Conservation (phyloP, 1,284 basidiomycete species). For the Polyporus tsugae region DNA sequence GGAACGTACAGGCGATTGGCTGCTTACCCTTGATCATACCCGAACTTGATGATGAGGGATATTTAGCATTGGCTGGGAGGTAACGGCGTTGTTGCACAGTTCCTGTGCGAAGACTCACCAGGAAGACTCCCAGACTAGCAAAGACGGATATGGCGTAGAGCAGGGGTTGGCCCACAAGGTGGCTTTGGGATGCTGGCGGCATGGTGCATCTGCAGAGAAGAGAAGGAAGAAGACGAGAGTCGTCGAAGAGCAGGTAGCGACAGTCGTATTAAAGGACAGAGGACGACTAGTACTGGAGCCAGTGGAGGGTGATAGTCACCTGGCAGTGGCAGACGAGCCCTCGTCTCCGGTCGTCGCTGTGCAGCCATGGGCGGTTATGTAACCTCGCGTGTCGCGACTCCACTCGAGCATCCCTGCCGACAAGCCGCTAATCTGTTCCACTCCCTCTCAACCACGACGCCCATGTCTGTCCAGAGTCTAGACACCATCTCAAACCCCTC, state of each 20-base stretch:
- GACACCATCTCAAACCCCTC: constrained; percentile 53
- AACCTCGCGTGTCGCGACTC: constrained; percentile 26
- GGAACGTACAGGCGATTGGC: constrained; percentile 1
- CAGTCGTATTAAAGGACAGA: constrained; percentile 19
- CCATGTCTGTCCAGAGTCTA: constrained; percentile 53
- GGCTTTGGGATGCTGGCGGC: constrained; percentile 39
- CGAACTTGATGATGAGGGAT: constrained; percentile 64
- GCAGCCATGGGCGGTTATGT: constrained; percentile 14
- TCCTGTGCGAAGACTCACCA: constrained; percentile 56
- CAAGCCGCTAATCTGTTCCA: constrained; percentile 7
- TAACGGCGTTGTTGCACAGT: constrained; percentile 4
- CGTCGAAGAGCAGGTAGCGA: constrained; percentile 18
- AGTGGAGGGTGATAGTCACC: constrained; percentile 15
- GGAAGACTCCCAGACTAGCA: constrained; percentile 88
- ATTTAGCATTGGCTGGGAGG: constrained; percentile 18
- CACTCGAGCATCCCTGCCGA: constrained; percentile 18
- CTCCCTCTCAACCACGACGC: constrained; percentile 41
- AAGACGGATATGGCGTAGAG: constrained; percentile 87
- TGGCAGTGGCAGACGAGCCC: constrained; percentile 11
- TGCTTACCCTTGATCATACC: constrained; percentile 90
- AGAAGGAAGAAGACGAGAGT: constrained; percentile 12
- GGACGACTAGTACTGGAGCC: background rate
- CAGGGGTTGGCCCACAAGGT: constrained; percentile 82
- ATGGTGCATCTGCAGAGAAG: constrained; percentile 42
- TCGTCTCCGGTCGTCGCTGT: constrained; percentile 8